Base-by-base conservation (phyloP, 177 flowering plant genomes). In the Tripterygium wilfordii region DNA sequence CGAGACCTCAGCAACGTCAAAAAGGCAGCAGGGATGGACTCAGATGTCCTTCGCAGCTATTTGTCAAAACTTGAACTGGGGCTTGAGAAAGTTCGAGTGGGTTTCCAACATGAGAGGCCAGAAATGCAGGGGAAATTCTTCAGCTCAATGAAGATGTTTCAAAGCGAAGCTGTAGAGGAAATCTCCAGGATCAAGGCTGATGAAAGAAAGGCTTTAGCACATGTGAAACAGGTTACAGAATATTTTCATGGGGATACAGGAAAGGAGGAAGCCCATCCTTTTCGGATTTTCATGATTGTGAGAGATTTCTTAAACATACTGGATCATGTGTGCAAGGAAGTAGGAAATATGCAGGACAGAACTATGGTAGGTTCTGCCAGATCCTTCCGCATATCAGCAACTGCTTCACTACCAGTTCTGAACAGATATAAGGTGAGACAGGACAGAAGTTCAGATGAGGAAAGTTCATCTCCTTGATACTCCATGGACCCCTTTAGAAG, bases 301-400 rank as follows among this genome's bases (percentile, higher is more conserved):
- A 75, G 95, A 56, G 99, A 89, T 62, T 94, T 94, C 49, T 83
- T 94, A 13, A 52, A 56, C 15, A 69, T 74, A 33, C 54, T 94
- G 66, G 99, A 94, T 60, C 74, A 74, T 16, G 99, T 94, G 30
- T 94, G 99, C 77, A 94, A 77, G 58, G 99, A 87, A 49, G 95
- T 94, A 13, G 90, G 92, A 24, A 71, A 45, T 30, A 69, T 84
- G 70, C 88, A 83, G 46, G 84, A 79, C 3, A 61, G 73, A 45
- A 60, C 75, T 32, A 36, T 79, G 53, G 69, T 76, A 55, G 97
- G 96, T n/a, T 48, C 99, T 1, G 78, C 84, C 13, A 78, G 84
- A 69, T 83, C 96, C 8, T 92, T 92, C 35, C 67, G 88, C 51
- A 80, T 88, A 64, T 61, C 96, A 19, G 56, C 85, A 10, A 73